Conservation (phyloP, 306 rosid genomes). For the Heteromeles arbutifolia region DNA sequence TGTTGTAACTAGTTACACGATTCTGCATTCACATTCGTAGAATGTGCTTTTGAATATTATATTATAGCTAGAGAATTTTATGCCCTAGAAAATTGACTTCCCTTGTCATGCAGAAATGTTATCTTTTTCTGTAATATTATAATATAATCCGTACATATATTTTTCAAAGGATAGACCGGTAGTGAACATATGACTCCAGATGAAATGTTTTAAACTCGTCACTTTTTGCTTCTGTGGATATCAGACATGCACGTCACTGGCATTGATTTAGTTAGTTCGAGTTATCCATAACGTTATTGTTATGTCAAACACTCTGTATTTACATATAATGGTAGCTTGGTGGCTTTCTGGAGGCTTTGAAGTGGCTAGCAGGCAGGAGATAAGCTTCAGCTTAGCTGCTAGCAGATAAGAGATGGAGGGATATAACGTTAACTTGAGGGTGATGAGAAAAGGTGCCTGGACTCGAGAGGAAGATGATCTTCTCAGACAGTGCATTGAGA, state of each 20-base stretch:
- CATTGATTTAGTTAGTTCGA: too few relatives aligned
- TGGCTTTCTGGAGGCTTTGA: neutral
- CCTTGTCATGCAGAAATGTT: neutral
- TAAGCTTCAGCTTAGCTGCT: neutral
- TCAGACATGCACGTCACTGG: neutral
- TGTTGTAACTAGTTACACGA: neutral
- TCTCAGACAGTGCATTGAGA: conserved; percentile 11
- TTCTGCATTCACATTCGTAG: neutral
- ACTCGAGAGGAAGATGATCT: conserved; percentile 19
- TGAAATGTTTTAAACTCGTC: neutral
- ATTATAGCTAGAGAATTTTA: neutral
- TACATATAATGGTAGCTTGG: too few relatives aligned
- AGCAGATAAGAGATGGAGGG: neutral
- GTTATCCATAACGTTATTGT: too few relatives aligned
- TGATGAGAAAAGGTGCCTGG: conserved; percentile 25
- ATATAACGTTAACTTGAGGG: neutral
- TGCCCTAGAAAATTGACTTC: neutral
- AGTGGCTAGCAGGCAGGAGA: neutral
- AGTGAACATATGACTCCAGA: neutral
- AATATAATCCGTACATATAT: too few relatives aligned
- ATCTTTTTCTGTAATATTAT: neutral
- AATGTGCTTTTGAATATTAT: neutral
- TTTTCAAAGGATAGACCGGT: neutral
- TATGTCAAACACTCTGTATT: too few relatives aligned
- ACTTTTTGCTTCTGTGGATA: neutral